Conservation (phyloP, 176 grass and related monocot genomes). For the Carex myosuroides region DNA sequence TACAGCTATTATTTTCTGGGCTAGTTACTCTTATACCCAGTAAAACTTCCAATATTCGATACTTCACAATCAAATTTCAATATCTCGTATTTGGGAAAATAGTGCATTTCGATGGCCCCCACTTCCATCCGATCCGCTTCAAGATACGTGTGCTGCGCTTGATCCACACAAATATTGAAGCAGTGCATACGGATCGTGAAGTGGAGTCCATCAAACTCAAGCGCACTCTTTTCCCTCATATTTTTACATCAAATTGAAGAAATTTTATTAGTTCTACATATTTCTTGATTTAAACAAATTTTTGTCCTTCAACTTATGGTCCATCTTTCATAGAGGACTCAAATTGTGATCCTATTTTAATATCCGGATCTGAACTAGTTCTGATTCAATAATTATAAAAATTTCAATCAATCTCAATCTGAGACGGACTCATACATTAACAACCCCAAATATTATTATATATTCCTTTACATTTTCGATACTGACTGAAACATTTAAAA, state of each 20-base stretch:
- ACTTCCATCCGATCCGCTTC: no score
- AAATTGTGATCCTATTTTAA: background rate
- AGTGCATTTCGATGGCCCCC: no score
- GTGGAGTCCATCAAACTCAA: no score
- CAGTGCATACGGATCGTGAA: no score
- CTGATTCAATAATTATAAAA: background rate
- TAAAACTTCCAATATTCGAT: background rate
- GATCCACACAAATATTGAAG: no score
- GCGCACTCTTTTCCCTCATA: background rate
- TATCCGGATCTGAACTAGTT: background rate
- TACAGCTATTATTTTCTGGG: background rate
- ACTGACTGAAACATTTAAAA: background rate
- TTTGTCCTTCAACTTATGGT: background rate
- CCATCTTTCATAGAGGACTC: background rate
- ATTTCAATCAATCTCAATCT: background rate
- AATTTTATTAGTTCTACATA: background rate
- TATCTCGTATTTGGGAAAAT: no score
- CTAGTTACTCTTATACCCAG: background rate
- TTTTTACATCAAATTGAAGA: background rate
- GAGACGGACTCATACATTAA: background rate
- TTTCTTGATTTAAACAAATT: background rate
- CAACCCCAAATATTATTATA: background rate
- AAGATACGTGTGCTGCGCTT: no score
- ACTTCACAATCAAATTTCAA: background rate
- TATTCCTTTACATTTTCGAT: background rate